phyloP scores from a whole-genome alignment of 1,284 basidiomycete species.

The Ustilago nuda region DNA sequence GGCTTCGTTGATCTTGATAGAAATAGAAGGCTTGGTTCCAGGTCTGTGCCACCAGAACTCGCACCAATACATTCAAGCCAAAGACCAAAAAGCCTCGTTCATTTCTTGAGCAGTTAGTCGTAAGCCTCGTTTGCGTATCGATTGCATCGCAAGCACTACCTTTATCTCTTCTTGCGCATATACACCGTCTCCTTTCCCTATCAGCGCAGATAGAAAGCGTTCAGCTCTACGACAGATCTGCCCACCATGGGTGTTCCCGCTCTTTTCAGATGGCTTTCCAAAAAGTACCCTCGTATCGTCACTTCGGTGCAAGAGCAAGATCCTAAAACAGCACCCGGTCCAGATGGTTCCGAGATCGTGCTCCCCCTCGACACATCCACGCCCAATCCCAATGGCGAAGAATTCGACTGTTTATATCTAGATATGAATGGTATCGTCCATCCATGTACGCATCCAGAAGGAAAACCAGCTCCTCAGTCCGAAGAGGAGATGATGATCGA shows the following conservation, averaged over 20 bases:
- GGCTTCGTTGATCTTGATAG: background rate
- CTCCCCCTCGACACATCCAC: conserved; percentile 84
- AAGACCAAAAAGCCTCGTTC: conserved; percentile 6
- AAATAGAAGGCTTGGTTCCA: background rate
- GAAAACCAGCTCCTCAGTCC: conserved; percentile 88
- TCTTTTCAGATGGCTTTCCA: conserved; percentile 69
- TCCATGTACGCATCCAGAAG: conserved; percentile 98
- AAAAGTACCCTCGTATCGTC: conserved; percentile 70
- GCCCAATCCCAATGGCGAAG: conserved; percentile 93
- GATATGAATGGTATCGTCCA: conserved; percentile 77
- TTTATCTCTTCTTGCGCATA: background rate
- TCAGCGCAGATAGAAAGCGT: background rate
- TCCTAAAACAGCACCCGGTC: conserved; percentile 55
- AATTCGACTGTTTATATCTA: conserved; percentile 96
- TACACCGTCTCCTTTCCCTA: background rate
- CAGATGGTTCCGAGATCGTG: conserved; percentile 76
- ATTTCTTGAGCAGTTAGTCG: conserved; percentile 6
- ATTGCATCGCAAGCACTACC: background rate
- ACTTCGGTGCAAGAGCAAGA: conserved; percentile 67
- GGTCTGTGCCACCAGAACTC: background rate
- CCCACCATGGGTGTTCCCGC: conserved; percentile 66
- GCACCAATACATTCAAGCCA: background rate
- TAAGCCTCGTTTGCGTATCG: background rate
- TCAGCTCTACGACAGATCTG: background rate
- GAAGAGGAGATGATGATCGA: conserved; percentile 99